Percentiles rank a stretch among this genome's conserved stretches.
phyloP scores from a whole-genome alignment of 345 rosid species.

The Eucalyptus polybractea region DNA sequence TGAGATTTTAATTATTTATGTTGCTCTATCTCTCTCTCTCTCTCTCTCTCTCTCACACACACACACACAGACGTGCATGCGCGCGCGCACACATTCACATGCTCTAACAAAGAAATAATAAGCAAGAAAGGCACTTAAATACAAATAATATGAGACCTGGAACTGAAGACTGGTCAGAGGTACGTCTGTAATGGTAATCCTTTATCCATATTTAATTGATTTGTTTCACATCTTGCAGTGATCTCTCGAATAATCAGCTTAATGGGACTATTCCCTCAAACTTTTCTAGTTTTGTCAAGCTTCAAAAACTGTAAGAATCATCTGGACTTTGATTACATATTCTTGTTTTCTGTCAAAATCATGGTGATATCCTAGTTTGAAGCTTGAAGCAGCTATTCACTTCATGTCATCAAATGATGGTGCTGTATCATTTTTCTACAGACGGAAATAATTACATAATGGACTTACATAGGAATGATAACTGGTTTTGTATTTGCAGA shows the following conservation, averaged over 20 bases:
- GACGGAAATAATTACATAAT: no score
- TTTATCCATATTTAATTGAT: neutral
- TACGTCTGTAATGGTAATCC: neutral
- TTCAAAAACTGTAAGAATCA: constrained; percentile 6
- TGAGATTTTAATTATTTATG: no score
- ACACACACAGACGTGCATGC: neutral
- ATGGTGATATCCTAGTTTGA: no score
- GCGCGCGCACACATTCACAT: no score
- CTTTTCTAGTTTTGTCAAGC: constrained; percentile 36
- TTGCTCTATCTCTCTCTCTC: no score
- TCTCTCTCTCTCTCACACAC: neutral
- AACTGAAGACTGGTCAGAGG: neutral
- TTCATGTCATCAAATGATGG: no score
- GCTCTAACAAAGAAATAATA: neutral
- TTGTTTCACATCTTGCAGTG: constrained; percentile 11
- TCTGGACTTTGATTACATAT: no score
- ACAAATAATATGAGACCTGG: neutral
- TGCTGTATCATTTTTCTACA: no score
- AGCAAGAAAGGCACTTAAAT: neutral
- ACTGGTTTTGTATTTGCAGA: constrained; percentile 31
- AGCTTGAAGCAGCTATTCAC: no score
- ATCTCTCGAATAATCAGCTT: constrained; percentile 35
- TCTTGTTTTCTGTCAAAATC: no score
- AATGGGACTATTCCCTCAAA: constrained; percentile 39
- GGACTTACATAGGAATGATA: no score